Conservation (phyloP, 208 protist genomes). For the Zelonia costaricensis region DNA sequence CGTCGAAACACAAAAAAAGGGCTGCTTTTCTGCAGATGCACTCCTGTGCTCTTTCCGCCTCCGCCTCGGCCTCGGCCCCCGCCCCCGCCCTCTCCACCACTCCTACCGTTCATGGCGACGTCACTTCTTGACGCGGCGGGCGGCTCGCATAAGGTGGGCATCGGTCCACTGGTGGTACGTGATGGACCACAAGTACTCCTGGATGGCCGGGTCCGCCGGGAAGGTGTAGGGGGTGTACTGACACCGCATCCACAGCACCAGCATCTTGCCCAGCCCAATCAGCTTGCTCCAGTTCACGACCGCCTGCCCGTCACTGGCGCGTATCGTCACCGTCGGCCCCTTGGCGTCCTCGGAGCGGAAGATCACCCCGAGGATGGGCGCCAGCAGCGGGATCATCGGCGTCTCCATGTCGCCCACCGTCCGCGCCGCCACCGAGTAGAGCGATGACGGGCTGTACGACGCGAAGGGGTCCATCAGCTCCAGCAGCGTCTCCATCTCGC, state of each 20-base stretch:
- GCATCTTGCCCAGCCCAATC: constrained; percentile 42
- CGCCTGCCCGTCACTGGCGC: constrained; percentile 37
- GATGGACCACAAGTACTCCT: constrained; percentile 60
- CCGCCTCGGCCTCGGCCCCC: background rate
- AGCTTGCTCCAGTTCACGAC: constrained; percentile 70
- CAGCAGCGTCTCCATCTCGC: constrained; percentile 42
- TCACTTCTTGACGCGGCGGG: constrained; percentile 22
- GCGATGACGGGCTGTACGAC: constrained; percentile 60
- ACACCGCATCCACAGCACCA: constrained; percentile 64
- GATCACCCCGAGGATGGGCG: constrained; percentile 59
- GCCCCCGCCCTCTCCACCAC: background rate
- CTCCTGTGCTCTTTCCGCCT: background rate
- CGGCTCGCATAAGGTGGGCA: constrained; percentile 28
- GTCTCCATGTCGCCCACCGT: constrained; percentile 54
- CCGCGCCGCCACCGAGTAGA: constrained; percentile 47
- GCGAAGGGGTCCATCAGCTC: constrained; percentile 74
- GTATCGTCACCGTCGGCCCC: constrained; percentile 34
- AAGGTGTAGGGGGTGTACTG: constrained; percentile 61
- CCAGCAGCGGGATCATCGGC: constrained; percentile 61
- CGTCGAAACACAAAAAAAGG: too few relatives aligned
- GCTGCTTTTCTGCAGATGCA: too few relatives aligned
- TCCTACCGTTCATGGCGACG: background rate
- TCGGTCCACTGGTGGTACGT: constrained; percentile 51
- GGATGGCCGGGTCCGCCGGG: constrained; percentile 33
- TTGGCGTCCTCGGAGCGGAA: constrained; percentile 46